Evolutionary conservation across 1,284 basidiomycete species (phyloP).

Genomic region (Moesziomyces sp.): DNA sequence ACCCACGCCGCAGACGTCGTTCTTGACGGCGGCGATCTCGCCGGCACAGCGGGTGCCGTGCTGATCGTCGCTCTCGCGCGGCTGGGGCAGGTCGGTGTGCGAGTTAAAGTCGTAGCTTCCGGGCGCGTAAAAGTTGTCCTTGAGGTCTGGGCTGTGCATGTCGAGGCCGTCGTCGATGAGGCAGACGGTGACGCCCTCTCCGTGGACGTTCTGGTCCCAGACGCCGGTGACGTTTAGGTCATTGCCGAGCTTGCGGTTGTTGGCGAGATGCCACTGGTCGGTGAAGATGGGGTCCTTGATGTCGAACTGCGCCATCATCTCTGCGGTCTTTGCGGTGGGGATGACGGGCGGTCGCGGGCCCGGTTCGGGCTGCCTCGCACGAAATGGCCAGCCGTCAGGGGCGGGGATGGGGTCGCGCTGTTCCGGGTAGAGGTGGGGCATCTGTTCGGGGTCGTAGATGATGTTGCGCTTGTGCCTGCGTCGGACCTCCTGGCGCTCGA

Average conservation of each 20-base stretch:
- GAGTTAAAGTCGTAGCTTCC: slow-evolving; percentile 98
- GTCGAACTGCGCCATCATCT: slow-evolving; percentile 70
- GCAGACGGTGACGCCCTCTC: slow-evolving; percentile 85
- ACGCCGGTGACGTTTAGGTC: slow-evolving; percentile 86
- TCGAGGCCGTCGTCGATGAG: slow-evolving; percentile 97
- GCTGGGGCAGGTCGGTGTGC: slow-evolving; percentile 86
- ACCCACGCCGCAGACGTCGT: slow-evolving; percentile 93
- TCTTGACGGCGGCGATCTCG: slow-evolving; percentile 96
- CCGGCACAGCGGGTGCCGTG: slow-evolving; percentile 98
- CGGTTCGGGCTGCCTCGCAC: slow-evolving; percentile 29
- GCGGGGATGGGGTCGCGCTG: slow-evolving; percentile 49
- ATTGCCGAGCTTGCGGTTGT: slow-evolving; percentile 69
- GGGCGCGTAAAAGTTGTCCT: slow-evolving; percentile 86
- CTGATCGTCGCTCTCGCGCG: slow-evolving; percentile 88
- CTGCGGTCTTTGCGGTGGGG: slow-evolving; percentile 38
- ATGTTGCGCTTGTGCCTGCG: slow-evolving; percentile 63
- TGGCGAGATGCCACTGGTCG: slow-evolving; percentile 84
- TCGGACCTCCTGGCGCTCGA: slow-evolving; percentile 63
- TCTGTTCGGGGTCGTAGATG: slow-evolving; percentile 61
- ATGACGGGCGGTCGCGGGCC: slow-evolving; percentile 46
- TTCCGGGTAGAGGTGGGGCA: slow-evolving; percentile 60
- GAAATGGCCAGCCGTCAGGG: slow-evolving; percentile 28
- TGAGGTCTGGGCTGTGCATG: slow-evolving; percentile 85
- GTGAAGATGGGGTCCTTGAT: slow-evolving; percentile 88
- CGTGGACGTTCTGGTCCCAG: slow-evolving; percentile 87